Base-by-base conservation (phyloP, 345 rosid species). In the Ceriops tagal region DNA sequence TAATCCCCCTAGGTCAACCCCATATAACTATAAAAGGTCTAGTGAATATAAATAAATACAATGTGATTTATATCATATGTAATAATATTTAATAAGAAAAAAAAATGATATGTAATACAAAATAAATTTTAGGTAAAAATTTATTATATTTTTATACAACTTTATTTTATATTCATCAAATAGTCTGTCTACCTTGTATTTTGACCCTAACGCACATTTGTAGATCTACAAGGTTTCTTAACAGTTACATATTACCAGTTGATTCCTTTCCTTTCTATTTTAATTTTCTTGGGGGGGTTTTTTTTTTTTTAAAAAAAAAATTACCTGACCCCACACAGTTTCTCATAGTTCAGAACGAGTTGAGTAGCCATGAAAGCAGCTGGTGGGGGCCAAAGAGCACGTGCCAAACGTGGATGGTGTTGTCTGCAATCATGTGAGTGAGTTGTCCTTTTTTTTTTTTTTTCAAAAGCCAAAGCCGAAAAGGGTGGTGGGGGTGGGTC, bases 371-470 rank as follows among this genome's bases (percentile, higher is more conserved):
- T 4, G 19, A 31, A 11, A 43, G 30, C 26, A 46, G 47, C 20
- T 3, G 10, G 72, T 59, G 69, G 77, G 85, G 83, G 31, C 86
- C 79, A 64, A 5, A 21, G 27, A 76, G 83, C 93, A 88, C 90
- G 87, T 84, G 93, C 81, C 74, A 77, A 62, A 73, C 84, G 84
- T 55, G 69, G 81, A 4, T 61, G 71, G 65, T 53, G 51, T 18
- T 85, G 88, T 88, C 92, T 81, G 90, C 80, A 55, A 77, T 70
- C 90, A 86, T 81, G 92, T 88, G 92, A 84, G 62, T 19, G 26
- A 24, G 26, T 52, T 57, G 22, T 35, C 24, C 22, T 28, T 49
- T 66, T 1, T 46, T 30, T 20, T 22, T 37, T 37, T 34, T 61
- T 8, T 11, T 37, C 21, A 49, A 63, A 30, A 20, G 13, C 53